These are phyloP conservation scores for Lignosus rhinocerotis DNA, from an alignment of 1,284 basidiomycete species.

Conservation along the genomic window DNA sequence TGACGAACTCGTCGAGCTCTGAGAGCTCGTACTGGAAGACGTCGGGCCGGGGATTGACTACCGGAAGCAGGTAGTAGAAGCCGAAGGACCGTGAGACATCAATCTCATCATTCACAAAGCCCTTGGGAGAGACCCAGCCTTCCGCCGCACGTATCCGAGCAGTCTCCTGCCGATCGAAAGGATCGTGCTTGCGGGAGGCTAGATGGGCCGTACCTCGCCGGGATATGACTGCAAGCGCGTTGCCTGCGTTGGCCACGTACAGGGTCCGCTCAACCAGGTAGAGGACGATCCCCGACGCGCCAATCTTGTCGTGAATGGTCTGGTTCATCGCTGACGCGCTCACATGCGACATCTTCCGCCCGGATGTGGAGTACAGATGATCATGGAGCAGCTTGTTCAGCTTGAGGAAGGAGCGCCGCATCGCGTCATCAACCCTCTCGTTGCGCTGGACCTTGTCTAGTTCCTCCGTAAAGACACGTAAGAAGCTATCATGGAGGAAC, in stretches of 20 bases:
- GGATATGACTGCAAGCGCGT: slow-evolving; percentile 74
- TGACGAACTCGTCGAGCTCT: slow-evolving; percentile 94
- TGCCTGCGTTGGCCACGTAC: background rate
- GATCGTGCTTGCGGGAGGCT: slow-evolving; percentile 86
- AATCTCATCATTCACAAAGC: slow-evolving; percentile 90
- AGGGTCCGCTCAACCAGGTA: slow-evolving; percentile 65
- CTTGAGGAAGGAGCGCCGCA: slow-evolving; percentile 83
- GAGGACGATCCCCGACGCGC: slow-evolving; percentile 85
- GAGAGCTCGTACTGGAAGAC: slow-evolving; percentile 72
- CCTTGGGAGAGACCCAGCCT: slow-evolving; percentile 95
- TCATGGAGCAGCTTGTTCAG: slow-evolving; percentile 83
- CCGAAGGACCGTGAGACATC: slow-evolving; percentile 94
- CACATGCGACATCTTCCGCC: slow-evolving; percentile 72
- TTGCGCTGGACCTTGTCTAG: slow-evolving; percentile 52
- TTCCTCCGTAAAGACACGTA: slow-evolving; percentile 59
- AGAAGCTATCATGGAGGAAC: slow-evolving; percentile 82
- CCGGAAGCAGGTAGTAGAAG: slow-evolving; percentile 88
- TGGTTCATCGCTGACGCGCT: slow-evolving; percentile 47
- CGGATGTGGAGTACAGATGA: slow-evolving; percentile 46
- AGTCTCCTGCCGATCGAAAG: slow-evolving; percentile 86
- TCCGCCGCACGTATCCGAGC: slow-evolving; percentile 88
- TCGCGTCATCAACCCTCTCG: slow-evolving; percentile 72
- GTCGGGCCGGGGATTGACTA: slow-evolving; percentile 89
- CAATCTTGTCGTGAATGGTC: slow-evolving; percentile 53
- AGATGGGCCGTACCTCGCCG: slow-evolving; percentile 77